These are phyloP conservation scores for Xylaria sp. DNA, from an alignment of 2,329 filamentous ascomycete genomes.

Conservation along the genomic window DNA sequence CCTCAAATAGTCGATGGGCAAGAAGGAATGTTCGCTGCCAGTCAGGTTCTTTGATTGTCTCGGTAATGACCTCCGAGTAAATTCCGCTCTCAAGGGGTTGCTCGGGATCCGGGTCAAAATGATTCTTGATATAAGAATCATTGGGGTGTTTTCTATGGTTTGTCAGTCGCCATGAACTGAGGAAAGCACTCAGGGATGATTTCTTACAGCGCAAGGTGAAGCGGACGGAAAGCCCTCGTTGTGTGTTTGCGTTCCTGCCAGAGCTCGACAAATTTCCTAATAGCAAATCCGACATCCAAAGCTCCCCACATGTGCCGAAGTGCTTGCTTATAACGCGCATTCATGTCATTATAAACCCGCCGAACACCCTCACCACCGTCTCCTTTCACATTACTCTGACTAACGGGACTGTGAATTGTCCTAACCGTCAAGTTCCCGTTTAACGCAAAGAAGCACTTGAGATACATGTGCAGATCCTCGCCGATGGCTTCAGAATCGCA, in stretches of 20 bases:
- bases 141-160: constrained; percentile 55
- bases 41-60: constrained; percentile 62
- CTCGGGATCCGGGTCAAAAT: constrained; percentile 55
- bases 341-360: constrained; percentile 67
- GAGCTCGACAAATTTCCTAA: constrained; percentile 67
- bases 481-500: constrained; percentile 77
- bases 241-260: constrained; percentile 69
- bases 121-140: constrained; percentile 61
- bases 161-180: constrained; percentile 36
- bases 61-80: constrained; percentile 65
- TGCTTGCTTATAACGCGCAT: constrained; percentile 77
- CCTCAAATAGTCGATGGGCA: constrained; percentile 76
- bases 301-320: constrained; percentile 82
- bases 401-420: constrained; percentile 74
- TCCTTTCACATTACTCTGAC: constrained; percentile 77
- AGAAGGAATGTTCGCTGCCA: constrained; percentile 69
- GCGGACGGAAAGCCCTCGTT: constrained; percentile 64
- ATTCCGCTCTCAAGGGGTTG: constrained; percentile 60
- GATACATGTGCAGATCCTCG: constrained; percentile 81
- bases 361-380: constrained; percentile 64
- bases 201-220: constrained; percentile 62
- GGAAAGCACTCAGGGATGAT: background rate
- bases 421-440: constrained; percentile 74
- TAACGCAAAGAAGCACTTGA: constrained; percentile 81
- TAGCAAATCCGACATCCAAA: constrained; percentile 73